phyloP scores from a whole-genome alignment of 225 moss, liverwort and hornwort species.

The Climacium dendroides region DNA sequence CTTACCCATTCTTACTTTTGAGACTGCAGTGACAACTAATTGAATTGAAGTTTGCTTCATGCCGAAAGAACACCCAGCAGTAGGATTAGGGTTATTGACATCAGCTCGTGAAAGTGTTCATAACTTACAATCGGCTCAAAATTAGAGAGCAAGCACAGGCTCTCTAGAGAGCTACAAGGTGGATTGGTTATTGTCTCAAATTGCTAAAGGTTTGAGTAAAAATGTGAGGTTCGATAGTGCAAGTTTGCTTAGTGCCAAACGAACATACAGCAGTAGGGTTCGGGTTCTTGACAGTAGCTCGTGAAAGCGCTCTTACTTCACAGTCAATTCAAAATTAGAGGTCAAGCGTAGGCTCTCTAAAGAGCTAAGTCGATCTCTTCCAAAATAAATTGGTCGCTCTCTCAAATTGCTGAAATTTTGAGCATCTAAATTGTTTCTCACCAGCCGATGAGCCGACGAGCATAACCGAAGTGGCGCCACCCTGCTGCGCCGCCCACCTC shows the following conservation, averaged over 20 bases:
- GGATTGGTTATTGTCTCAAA: background rate
- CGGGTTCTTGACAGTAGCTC: background rate
- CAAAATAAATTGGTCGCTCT: background rate
- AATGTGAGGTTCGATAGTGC: background rate
- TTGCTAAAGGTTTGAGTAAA: background rate
- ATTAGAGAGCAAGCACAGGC: background rate
- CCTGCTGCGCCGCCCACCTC: conserved; percentile 48
- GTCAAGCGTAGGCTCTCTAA: background rate
- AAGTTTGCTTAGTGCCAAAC: background rate
- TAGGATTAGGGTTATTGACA: background rate
- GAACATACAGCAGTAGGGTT: background rate
- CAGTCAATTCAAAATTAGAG: background rate
- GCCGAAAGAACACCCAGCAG: background rate
- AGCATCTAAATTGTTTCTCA: background rate
- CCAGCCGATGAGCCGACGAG: conserved; percentile 94
- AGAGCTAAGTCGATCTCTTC: background rate
- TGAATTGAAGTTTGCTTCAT: background rate
- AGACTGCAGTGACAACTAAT: no score
- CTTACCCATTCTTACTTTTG: background rate
- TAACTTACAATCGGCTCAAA: background rate
- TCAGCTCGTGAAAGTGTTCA: background rate
- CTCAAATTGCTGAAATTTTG: background rate
- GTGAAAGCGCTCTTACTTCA: background rate
- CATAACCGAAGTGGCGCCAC: conserved; percentile 37
- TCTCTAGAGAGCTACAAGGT: background rate